These are phyloP conservation scores for Hypocrella siamensis DNA, from an alignment of 2,329 filamentous ascomycete species.

Conservation along the genomic window DNA sequence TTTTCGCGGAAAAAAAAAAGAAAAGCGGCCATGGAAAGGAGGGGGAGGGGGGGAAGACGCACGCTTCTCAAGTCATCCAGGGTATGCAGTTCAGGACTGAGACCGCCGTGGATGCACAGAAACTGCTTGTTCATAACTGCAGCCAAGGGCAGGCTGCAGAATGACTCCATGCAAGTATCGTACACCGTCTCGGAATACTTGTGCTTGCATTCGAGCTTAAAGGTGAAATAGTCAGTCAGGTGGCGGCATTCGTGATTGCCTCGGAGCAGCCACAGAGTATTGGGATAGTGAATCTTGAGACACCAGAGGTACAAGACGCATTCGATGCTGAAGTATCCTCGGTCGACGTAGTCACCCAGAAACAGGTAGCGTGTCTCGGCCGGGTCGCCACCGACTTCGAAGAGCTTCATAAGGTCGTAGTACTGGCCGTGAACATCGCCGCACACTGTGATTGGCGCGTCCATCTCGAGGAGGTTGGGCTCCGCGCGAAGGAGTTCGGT, in stretches of 20 bases:
- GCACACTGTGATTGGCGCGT: slow-evolving; percentile 95
- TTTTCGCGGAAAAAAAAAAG: not conserved
- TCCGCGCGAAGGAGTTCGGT: slow-evolving; percentile 78
- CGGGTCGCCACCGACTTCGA: slow-evolving; percentile 94
- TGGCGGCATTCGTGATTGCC: slow-evolving; percentile 98
- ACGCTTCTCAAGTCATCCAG: slow-evolving; percentile 85
- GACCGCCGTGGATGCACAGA: slow-evolving; percentile 89
- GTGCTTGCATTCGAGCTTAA: slow-evolving; percentile 99
- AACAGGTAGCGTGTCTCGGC: slow-evolving; percentile 95
- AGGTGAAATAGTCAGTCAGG: slow-evolving; percentile 98
- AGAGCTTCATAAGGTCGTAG: slow-evolving; percentile 98
- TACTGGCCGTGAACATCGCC: slow-evolving; percentile 98
- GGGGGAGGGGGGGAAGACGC: slow-evolving; percentile 15
- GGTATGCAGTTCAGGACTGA: slow-evolving; percentile 91
- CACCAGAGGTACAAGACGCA: slow-evolving; percentile 97
- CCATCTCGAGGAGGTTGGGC: slow-evolving; percentile 96
- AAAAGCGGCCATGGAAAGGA: not conserved
- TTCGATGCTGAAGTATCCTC: slow-evolving; percentile 98
- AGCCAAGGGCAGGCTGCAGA: slow-evolving; percentile 83
- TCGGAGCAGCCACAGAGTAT: slow-evolving; percentile 89
- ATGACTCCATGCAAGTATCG: slow-evolving; percentile 96
- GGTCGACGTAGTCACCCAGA: slow-evolving; percentile 92
- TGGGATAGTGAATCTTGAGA: slow-evolving; percentile 97
- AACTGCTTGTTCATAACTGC: slow-evolving; percentile 99
- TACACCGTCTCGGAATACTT: slow-evolving; percentile 96